Percentiles rank a stretch among this genome's conserved stretches.
Evolutionary conservation across 2,329 filamentous ascomycete genomes (phyloP).

Genomic region (Aspergillus tamarii): DNA sequence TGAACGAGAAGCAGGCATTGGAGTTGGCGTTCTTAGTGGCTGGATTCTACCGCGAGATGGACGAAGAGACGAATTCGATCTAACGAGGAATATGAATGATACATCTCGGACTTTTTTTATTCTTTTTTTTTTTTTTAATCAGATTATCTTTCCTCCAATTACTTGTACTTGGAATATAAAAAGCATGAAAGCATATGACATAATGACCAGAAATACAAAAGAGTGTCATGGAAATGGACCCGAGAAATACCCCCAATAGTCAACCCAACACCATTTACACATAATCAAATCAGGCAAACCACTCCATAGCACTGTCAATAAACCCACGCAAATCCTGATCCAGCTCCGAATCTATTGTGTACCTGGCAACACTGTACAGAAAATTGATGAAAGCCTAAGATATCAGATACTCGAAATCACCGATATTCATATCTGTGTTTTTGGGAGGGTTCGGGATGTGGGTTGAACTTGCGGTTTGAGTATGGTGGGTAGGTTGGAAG

Average conservation of each 20-base stretch:
- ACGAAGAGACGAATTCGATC: constrained; percentile 26
- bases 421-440: neutral
- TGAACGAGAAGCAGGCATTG: constrained; percentile 97
- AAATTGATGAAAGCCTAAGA: neutral
- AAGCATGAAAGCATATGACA: neutral
- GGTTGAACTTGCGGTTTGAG: too few species aligned
- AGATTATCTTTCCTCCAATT: neutral
- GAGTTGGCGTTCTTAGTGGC: constrained; percentile 94
- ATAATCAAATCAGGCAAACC: neutral
- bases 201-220: neutral
- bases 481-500: too few species aligned
- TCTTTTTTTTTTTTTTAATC: neutral
- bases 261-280: neutral
- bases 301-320: neutral
- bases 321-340: neutral
- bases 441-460: too few species aligned
- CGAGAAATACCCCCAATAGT: neutral
- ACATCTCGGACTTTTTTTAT: neutral
- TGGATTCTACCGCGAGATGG: constrained; percentile 68
- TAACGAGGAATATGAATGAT: neutral
- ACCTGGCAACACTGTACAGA: neutral
- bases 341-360: too few species aligned
- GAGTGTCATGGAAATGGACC: neutral
- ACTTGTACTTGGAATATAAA: neutral
- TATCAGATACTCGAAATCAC: neutral